A percentile compares a stretch with the other conserved stretches of the same genome.
Conservation (phyloP, 257 asterid genomes). For the Echium plantagineum region DNA sequence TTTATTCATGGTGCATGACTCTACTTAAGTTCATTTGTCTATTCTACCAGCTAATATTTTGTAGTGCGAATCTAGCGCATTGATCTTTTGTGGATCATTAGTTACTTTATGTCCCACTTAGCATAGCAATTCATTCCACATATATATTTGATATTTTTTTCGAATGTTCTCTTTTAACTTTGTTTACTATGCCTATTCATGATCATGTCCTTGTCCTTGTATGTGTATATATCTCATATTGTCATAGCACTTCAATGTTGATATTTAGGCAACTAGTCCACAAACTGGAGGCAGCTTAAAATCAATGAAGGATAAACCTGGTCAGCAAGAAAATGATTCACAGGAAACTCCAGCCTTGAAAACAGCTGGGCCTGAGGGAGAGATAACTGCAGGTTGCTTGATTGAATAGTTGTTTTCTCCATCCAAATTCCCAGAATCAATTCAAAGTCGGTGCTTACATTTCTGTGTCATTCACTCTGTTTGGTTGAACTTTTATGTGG, state of each 20-base stretch:
- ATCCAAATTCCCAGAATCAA: neutral
- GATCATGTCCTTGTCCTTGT: neutral
- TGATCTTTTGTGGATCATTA: neutral
- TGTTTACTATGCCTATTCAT: neutral
- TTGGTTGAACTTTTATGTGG: neutral
- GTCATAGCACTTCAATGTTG: neutral
- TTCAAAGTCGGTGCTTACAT: neutral
- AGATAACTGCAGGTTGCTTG: conserved; percentile 78
- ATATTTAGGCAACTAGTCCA: conserved; percentile 79
- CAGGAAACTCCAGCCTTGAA: conserved; percentile 70
- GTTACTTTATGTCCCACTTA: neutral
- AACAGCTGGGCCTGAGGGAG: conserved; percentile 93
- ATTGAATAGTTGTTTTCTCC: neutral
- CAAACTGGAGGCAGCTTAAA: conserved; percentile 89
- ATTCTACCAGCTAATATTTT: neutral
- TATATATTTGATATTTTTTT: neutral
- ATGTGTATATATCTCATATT: neutral
- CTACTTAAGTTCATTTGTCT: neutral
- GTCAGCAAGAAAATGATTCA: conserved; percentile 63
- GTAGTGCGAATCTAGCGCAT: neutral
- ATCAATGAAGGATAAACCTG: conserved; percentile 70
- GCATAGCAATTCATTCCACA: neutral
- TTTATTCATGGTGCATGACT: neutral
- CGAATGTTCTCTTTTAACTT: neutral
- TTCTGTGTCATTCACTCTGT: neutral